Evolutionary conservation across 2,329 filamentous ascomycete genomes (phyloP), one percentile per base, ranked within the genome.

Genomic region (Fusarium torreyae): DNA sequence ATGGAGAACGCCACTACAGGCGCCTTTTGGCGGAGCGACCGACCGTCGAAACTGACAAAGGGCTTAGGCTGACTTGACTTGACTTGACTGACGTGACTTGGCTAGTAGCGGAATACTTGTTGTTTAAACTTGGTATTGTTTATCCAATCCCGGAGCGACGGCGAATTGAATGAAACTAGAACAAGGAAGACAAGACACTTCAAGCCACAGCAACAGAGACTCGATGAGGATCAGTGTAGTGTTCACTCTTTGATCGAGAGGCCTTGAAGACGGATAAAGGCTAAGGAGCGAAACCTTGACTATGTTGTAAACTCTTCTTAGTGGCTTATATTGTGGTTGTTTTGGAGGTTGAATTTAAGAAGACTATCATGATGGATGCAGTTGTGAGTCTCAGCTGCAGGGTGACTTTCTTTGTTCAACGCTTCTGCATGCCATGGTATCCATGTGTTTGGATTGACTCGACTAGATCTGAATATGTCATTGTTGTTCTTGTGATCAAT

Each of bases 131-230:
- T 10, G 24, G 24, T 20, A 24, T 55, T 50, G 14, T 28, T 61
- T 38, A 51, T 50, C 52, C 56, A 69, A 67, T 69, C 52, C 52
- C 20, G 40, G 63, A 54, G 39, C 28, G 39, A 56, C 36, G 31
- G 50, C 44, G 57, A 52, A 56, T 52, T 57, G 57, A 36, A 50
- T 52, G 51, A 68, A 39, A 66, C 55, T 45, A 42, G 40, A 11
- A 38, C 53, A 11, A 39, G 18, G 62, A 61, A 38, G 43, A 39
- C 39, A 48, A 38, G 48, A 39, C 39, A 48, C 48, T 55, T 34
- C 50, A 67, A 63, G 62, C 67, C 66, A 67, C 62, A 57, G 31
- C 40, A 53, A 51, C 46, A 52, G 8, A 64, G 43, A 42, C 53
- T 53, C 34, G 42, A 67, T 54, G 28, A n/a, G 48, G 43, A 55